Conservation (phyloP, 495 filamentous ascomycete species). For the Hyaloscypha finlandica region DNA sequence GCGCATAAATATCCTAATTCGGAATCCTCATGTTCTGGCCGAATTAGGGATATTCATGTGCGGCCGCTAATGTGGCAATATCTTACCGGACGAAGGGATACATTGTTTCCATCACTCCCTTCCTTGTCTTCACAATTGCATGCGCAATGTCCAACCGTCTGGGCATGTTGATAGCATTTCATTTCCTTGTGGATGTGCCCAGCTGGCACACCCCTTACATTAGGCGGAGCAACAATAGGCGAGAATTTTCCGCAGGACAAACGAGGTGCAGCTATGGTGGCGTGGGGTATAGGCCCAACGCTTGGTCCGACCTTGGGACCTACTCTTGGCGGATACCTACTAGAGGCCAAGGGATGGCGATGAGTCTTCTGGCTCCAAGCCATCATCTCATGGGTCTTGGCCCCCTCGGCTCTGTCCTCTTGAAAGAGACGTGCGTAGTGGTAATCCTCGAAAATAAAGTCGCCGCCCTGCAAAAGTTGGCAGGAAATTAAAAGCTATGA, state of each 20-base stretch:
- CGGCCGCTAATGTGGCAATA: too few species aligned
- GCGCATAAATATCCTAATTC: too few species aligned
- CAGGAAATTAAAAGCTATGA: constrained; percentile 35
- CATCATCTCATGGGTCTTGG: constrained; percentile 50
- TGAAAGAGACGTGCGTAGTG: constrained; percentile 52
- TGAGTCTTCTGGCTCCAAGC: constrained; percentile 69
- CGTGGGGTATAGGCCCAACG: constrained; percentile 64
- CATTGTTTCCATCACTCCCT: constrained; percentile 50
- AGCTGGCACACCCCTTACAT: constrained; percentile 52
- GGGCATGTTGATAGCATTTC: constrained; percentile 54
- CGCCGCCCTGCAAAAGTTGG: constrained; percentile 32
- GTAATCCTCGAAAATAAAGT: constrained; percentile 54
- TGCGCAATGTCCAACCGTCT: constrained; percentile 56
- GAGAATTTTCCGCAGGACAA: constrained; percentile 65
- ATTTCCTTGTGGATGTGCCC: constrained; percentile 58
- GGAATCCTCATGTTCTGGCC: too few species aligned
- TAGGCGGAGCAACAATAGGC: constrained; percentile 59
- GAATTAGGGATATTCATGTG: too few species aligned
- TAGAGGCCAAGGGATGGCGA: constrained; percentile 67
- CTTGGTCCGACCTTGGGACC: constrained; percentile 68
- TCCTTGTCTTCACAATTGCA: constrained; percentile 58
- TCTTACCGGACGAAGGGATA: too few species aligned
- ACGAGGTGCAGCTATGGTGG: constrained; percentile 61
- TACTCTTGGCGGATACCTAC: constrained; percentile 65
- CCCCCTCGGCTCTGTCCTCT: constrained; percentile 42